Evolutionary conservation across 73 alveolate species (phyloP).

Genomic region (Paramecium tetraurelia): DNA sequence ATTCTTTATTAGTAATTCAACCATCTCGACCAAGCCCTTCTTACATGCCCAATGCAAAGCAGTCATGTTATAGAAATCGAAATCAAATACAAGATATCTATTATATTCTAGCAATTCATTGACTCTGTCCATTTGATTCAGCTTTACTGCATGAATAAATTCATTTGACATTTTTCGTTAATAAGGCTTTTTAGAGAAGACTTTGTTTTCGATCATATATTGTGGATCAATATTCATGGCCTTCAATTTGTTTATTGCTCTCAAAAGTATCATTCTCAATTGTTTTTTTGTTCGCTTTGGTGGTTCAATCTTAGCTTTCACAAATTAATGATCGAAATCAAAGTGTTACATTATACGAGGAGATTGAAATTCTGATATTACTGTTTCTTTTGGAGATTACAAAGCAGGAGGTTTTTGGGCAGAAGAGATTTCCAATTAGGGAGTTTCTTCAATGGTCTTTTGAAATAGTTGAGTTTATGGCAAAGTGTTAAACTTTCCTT

Average conservation of each 20-base stretch:
- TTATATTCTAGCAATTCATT: background rate
- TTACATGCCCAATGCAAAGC: slow-evolving; percentile 51
- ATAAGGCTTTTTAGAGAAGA: slow-evolving; percentile 40
- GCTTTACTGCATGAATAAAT: slow-evolving; percentile 19
- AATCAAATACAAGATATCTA: slow-evolving; percentile 37
- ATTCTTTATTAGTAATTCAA: background rate
- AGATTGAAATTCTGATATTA: background rate
- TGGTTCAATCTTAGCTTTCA: background rate
- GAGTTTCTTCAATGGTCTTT: background rate
- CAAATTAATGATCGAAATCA: background rate
- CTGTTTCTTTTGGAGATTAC: background rate
- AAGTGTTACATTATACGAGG: background rate
- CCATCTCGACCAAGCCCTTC: slow-evolving; percentile 2
- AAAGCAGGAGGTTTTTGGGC: background rate
- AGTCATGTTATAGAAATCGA: slow-evolving; percentile 38
- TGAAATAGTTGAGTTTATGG: background rate
- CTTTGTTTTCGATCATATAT: slow-evolving; percentile 6
- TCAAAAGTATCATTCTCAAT: background rate
- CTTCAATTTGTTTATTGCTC: background rate
- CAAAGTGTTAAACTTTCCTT: background rate
- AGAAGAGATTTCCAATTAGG: background rate
- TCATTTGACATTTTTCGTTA: background rate
- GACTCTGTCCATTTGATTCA: background rate
- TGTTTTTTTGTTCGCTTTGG: background rate
- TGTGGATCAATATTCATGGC: slow-evolving; percentile 34